Evolutionary conservation across 2,329 filamentous ascomycete genomes (phyloP).

Genomic region (Cordyceps pruinosa): DNA sequence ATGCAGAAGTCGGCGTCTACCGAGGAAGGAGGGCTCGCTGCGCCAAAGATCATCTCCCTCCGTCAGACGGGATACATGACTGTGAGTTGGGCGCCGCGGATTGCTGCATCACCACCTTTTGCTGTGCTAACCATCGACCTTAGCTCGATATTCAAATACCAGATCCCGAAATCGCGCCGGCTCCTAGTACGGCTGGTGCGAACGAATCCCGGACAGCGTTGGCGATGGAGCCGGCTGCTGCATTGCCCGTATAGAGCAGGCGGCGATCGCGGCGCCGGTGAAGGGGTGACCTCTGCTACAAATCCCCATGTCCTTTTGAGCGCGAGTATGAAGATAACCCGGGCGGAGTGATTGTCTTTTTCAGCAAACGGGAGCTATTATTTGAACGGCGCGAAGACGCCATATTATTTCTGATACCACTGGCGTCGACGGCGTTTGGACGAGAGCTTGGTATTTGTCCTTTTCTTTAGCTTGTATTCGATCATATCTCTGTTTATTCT

Average conservation of each 20-base stretch:
- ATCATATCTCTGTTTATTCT: neutral
- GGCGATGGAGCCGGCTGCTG: constrained; percentile 26
- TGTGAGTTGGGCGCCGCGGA: constrained; percentile 39
- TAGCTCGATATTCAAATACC: constrained; percentile 76
- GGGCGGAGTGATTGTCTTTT: neutral
- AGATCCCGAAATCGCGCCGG: constrained; percentile 62
- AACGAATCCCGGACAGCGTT: constrained; percentile 30
- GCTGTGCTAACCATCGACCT: neutral
- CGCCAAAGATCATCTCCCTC: constrained; percentile 69
- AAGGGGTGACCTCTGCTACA: neutral
- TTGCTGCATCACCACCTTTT: neutral
- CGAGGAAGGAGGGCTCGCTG: constrained; percentile 39
- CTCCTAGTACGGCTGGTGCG: constrained; percentile 36
- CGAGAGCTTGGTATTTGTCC: neutral
- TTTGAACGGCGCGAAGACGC: neutral
- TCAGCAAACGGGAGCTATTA: neutral
- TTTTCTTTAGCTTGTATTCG: neutral
- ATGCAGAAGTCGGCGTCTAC: constrained; percentile 50
- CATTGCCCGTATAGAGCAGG: constrained; percentile 15
- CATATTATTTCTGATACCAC: constrained; percentile 8
- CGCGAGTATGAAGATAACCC: neutral
- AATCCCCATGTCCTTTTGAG: neutral
- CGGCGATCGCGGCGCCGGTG: neutral
- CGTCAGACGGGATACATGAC: constrained; percentile 83
- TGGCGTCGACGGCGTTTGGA: constrained; percentile 4